Conservation (phyloP, 352 stramenopile genomes). For the Pelagophyceae sp. region DNA sequence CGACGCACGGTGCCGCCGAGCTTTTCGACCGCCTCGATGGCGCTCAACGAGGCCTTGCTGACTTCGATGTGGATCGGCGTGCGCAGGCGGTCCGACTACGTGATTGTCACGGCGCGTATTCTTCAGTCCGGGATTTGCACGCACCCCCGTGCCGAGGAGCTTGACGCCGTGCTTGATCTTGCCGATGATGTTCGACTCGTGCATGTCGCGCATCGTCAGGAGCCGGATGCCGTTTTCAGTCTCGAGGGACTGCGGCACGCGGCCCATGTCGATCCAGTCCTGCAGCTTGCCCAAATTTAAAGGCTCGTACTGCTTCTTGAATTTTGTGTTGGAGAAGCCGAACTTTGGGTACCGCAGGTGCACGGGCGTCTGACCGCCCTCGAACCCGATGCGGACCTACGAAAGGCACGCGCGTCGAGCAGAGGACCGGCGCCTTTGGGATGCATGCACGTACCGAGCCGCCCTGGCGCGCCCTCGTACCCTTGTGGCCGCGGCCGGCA, state of each 20-base stretch:
- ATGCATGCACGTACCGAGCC: slow-evolving; percentile 20
- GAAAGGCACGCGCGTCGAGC: too few species aligned
- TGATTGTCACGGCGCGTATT: too few species aligned
- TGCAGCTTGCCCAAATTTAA: slow-evolving; percentile 87
- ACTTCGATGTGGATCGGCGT: slow-evolving; percentile 88
- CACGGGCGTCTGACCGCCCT: slow-evolving; percentile 94
- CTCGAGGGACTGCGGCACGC: slow-evolving; percentile 49
- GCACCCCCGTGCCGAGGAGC: slow-evolving; percentile 76
- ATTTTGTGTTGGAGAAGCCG: slow-evolving; percentile 86
- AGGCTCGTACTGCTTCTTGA: slow-evolving; percentile 63
- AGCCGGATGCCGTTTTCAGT: slow-evolving; percentile 42
- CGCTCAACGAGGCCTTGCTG: slow-evolving; percentile 74
- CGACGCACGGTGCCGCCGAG: slow-evolving; percentile 80
- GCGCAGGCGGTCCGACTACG: slow-evolving; percentile 66
- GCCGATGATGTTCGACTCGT: slow-evolving; percentile 62
- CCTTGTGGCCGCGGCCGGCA: slow-evolving; percentile 89
- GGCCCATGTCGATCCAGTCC: slow-evolving; percentile 91
- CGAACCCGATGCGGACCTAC: slow-evolving; percentile 78
- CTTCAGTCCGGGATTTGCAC: too few species aligned
- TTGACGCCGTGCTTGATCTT: slow-evolving; percentile 91
- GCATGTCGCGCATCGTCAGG: slow-evolving; percentile 81
- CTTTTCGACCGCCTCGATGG: slow-evolving; percentile 87
- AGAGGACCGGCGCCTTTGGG: too few species aligned
- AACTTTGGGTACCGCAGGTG: slow-evolving; percentile 93
- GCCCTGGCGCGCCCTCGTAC: slow-evolving; percentile 83